Evolutionary conservation across 345 rosid genomes (phyloP).

Genomic region (Jatropha curcas): DNA sequence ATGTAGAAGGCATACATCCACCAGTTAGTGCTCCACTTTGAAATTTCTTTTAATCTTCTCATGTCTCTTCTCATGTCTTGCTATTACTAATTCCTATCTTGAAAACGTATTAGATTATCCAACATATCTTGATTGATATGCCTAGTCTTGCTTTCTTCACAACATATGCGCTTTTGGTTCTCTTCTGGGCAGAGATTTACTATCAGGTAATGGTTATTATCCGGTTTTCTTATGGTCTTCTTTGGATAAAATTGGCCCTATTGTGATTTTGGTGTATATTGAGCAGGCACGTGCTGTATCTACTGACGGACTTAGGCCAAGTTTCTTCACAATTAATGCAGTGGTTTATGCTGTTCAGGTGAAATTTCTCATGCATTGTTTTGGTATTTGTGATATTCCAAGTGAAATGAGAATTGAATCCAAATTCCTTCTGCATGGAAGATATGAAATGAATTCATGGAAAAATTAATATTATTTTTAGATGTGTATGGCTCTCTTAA

Average conservation of each 20-base stretch:
- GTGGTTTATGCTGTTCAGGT: slow-evolving; percentile 82
- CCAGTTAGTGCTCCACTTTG: slow-evolving; percentile 33
- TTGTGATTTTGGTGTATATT: slow-evolving; percentile 13
- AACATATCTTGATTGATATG: slow-evolving; percentile 74
- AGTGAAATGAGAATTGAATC: slow-evolving; percentile 15
- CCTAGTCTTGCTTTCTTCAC: slow-evolving; percentile 95
- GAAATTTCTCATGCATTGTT: slow-evolving; percentile 29
- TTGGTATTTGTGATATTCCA: slow-evolving; percentile 9
- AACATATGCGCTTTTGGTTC: slow-evolving; percentile 80
- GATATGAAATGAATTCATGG: not conserved
- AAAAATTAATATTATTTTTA: not conserved
- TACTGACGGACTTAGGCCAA: slow-evolving; percentile 82
- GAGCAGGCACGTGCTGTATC: slow-evolving; percentile 81
- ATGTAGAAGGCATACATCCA: slow-evolving; percentile 62
- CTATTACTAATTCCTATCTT: slow-evolving; percentile 12
- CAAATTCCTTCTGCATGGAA: slow-evolving; percentile 21
- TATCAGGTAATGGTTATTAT: slow-evolving; percentile 56
- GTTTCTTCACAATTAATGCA: slow-evolving; percentile 76
- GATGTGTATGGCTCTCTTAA: not conserved
- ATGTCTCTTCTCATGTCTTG: not conserved
- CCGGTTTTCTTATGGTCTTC: not conserved
- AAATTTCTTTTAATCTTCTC: not conserved
- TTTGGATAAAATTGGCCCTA: slow-evolving; percentile 1
- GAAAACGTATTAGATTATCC: slow-evolving; percentile 50
- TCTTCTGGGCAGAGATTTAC: slow-evolving; percentile 97